These are phyloP conservation scores for Candida yuanshanica DNA, from an alignment of 805 yeast genomes.

Conservation along the genomic window DNA sequence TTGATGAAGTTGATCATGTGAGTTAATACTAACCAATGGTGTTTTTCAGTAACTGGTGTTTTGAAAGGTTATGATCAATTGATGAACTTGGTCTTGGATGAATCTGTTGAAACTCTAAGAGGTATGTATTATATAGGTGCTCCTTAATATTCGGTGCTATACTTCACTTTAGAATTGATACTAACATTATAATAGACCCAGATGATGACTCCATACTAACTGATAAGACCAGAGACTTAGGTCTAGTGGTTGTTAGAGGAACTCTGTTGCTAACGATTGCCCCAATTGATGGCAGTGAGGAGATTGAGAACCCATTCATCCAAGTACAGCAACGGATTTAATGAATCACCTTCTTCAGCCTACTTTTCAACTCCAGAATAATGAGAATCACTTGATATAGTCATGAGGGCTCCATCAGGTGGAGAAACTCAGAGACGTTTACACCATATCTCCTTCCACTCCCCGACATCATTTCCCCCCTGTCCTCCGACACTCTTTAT, in stretches of 20 bases:
- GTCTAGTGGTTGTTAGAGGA: constrained; percentile 82
- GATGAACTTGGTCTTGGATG: constrained; percentile 73
- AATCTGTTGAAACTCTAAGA: constrained; percentile 60
- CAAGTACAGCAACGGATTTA: constrained; percentile 8
- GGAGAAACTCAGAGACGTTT: too few relatives aligned
- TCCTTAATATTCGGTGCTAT: too few relatives aligned
- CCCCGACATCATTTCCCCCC: too few relatives aligned
- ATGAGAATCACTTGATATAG: too few relatives aligned
- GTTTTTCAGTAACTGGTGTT: constrained; percentile 48
- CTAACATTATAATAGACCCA: constrained; percentile 36
- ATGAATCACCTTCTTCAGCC: neutral
- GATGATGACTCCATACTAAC: constrained; percentile 52
- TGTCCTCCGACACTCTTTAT: too few relatives aligned
- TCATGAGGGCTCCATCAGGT: too few relatives aligned
- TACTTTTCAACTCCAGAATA: neutral
- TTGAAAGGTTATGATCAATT: constrained; percentile 81
- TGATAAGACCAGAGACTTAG: constrained; percentile 60
- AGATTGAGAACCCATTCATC: constrained; percentile 64
- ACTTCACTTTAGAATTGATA: neutral
- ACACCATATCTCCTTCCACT: too few relatives aligned
- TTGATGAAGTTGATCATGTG: too few relatives aligned
- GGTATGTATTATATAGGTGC: constrained; percentile 40
- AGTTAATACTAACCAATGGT: constrained; percentile 4
- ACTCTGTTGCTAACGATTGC: constrained; percentile 67
- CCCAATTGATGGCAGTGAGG: constrained; percentile 66